phyloP scores from a whole-genome alignment of 148 eudicot genomes.

The Diospyros lotus region DNA sequence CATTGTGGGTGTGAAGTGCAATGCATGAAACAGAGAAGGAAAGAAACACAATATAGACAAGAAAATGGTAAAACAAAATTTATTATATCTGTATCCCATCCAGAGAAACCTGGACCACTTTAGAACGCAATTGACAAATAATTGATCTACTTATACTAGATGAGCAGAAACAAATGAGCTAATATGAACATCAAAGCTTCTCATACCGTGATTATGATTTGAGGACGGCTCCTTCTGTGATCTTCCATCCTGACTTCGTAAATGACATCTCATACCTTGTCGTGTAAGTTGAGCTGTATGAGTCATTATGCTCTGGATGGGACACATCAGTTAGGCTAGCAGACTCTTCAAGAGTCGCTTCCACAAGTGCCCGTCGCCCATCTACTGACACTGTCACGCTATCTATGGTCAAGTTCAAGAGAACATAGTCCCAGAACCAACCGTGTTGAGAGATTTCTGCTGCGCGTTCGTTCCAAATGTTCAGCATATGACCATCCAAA shows the following conservation, averaged over 20 bases:
- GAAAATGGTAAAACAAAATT: no score
- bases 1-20: no score
- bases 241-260: conserved; percentile 75
- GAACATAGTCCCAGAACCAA: conserved; percentile 81
- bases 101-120: no score
- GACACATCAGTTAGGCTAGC: conserved; percentile 62
- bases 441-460: conserved; percentile 69
- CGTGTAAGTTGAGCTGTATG: conserved; percentile 70
- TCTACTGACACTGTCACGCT: conserved; percentile 81
- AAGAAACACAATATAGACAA: no score
- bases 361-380: conserved; percentile 78
- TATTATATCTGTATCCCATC: no score
- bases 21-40: no score
- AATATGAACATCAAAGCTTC: conserved; percentile 22
- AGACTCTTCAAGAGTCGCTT: conserved; percentile 86
- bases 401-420: conserved; percentile 61
- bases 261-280: conserved; percentile 80
- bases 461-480: conserved; percentile 80
- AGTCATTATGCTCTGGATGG: conserved; percentile 73
- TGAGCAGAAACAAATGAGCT: not conserved
- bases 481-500: conserved; percentile 88
- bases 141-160: not conserved
- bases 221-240: conserved; percentile 90
- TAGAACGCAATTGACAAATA: no score
- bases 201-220: conserved; percentile 36